These are phyloP conservation scores for Cucumis sativus DNA, from an alignment of 306 rosid genomes.

Conservation along the genomic window DNA sequence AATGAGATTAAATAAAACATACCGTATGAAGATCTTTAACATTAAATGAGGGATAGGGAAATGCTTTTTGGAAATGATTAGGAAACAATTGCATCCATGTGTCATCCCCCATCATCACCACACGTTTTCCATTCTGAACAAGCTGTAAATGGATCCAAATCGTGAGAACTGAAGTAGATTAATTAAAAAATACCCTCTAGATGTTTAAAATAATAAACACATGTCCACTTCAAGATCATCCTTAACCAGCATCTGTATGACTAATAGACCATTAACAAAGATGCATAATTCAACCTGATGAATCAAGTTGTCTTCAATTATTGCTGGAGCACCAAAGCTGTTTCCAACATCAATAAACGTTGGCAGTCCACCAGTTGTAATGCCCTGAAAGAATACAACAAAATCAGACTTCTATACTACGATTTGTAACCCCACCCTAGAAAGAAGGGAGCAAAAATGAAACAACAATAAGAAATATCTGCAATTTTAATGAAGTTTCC, in stretches of 20 bases:
- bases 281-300: conserved; percentile 35
- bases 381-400: conserved; percentile 34
- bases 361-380: conserved; percentile 95
- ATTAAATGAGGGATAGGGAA: conserved; percentile 86
- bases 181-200: neutral
- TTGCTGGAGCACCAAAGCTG: conserved; percentile 94
- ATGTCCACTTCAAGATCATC: neutral
- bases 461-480: neutral
- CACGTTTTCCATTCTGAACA: conserved; percentile 79
- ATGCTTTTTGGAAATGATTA: conserved; percentile 60
- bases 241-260: conserved; percentile 1
- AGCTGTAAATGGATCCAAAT: conserved; percentile 34
- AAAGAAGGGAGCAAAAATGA: neutral
- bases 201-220: neutral
- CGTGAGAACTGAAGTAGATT: neutral
- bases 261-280: neutral
- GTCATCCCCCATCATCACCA: conserved; percentile 98
- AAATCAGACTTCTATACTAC: neutral
- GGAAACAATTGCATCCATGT: conserved; percentile 98
- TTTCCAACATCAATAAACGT: conserved; percentile 96
- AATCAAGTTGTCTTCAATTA: conserved; percentile 66
- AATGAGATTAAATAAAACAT: conserved; percentile 9
- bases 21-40: conserved; percentile 96
- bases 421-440: neutral
- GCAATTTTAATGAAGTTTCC: neutral